Conservation (phyloP, 202 grass and related monocot genomes). For the Elaeis oleifera region DNA sequence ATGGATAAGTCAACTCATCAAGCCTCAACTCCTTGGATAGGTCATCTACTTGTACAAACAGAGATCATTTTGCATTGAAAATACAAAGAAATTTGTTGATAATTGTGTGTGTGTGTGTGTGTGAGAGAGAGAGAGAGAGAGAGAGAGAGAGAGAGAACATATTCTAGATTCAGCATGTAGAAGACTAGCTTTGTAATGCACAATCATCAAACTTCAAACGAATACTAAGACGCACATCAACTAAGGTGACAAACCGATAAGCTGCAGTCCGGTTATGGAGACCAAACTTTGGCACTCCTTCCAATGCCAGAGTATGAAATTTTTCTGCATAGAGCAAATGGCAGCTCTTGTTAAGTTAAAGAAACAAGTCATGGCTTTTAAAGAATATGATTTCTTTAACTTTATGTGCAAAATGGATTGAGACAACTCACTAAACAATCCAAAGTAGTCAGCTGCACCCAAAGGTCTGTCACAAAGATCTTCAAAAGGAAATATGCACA, state of each 20-base stretch:
- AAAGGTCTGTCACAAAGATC: slow-evolving; percentile 88
- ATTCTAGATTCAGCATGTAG: too few species aligned
- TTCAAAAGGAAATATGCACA: slow-evolving; percentile 87
- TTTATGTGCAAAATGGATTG: slow-evolving; percentile 5
- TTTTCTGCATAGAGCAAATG: slow-evolving; percentile 42
- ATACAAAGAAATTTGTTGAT: too few species aligned
- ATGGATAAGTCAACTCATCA: too few species aligned
- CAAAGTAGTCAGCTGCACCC: slow-evolving; percentile 92
- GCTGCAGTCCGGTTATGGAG: slow-evolving; percentile 68
- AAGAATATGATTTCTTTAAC: not conserved
- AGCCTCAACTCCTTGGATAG: too few species aligned
- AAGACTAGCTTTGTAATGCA: too few species aligned
- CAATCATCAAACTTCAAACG: not conserved
- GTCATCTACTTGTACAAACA: too few species aligned
- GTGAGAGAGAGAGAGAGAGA: too few species aligned
- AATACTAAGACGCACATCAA: slow-evolving; percentile 57
- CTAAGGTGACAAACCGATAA: slow-evolving; percentile 82
- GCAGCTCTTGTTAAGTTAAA: too few species aligned
- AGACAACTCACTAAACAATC: slow-evolving; percentile 73
- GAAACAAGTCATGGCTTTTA: not conserved
- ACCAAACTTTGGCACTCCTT: slow-evolving; percentile 83
- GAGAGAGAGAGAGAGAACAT: too few species aligned
- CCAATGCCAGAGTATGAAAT: slow-evolving; percentile 76
- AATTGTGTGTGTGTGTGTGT: too few species aligned
- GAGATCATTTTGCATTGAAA: too few species aligned